phyloP scores from a whole-genome alignment of 129 eudicot genomes.

The Apium graveolens region DNA sequence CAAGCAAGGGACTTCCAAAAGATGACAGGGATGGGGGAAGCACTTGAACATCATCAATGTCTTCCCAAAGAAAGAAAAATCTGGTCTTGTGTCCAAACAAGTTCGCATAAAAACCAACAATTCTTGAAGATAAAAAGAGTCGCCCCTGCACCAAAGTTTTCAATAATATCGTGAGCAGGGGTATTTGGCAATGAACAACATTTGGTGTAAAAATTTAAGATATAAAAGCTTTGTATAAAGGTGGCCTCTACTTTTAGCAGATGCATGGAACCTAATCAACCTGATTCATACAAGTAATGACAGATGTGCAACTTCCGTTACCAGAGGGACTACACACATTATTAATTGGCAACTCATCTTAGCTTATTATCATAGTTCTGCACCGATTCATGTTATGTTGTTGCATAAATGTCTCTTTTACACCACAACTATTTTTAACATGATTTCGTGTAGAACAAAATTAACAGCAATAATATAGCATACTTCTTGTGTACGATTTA shows the following conservation, averaged over 20 bases:
- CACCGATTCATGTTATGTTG: background rate
- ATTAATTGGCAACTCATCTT: background rate
- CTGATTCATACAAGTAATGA: background rate
- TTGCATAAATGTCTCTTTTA: background rate
- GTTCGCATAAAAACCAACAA: conserved; percentile 80
- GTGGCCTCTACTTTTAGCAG: background rate
- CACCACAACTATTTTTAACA: background rate
- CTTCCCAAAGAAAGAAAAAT: conserved; percentile 88
- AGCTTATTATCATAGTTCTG: background rate
- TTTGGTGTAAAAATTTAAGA: background rate
- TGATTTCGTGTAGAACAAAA: background rate
- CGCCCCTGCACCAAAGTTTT: conserved; percentile 53
- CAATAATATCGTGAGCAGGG: conserved; percentile 1
- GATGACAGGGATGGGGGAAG: conserved; percentile 73
- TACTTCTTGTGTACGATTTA: background rate
- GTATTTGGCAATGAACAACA: background rate
- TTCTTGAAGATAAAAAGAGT: conserved; percentile 78
- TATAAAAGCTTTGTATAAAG: background rate
- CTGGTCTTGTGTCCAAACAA: conserved; percentile 79
- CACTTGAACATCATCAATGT: conserved; percentile 72
- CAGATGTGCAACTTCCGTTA: background rate
- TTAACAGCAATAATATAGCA: background rate
- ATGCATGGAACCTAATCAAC: background rate
- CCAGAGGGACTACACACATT: background rate
- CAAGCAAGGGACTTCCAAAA: conserved; percentile 78